phyloP scores from a whole-genome alignment of 75 land plant genomes.

The Pinus tabuliformis region DNA sequence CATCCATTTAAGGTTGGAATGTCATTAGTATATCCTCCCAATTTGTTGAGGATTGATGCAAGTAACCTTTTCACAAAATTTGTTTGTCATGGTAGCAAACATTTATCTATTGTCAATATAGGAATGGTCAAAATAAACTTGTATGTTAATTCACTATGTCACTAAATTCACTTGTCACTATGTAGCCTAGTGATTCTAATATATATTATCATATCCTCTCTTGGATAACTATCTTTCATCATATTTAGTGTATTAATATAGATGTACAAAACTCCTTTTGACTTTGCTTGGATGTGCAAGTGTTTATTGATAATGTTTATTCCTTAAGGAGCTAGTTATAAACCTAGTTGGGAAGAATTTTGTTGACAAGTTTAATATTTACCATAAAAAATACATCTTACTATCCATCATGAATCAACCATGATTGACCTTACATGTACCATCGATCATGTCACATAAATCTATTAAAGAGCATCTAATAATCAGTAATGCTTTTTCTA shows the following conservation, averaged over 20 bases:
- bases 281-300: constrained; percentile 48
- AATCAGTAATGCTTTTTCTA: too few species aligned
- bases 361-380: not conserved
- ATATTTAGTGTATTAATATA: too few species aligned
- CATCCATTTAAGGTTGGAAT: too few species aligned
- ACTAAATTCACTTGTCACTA: not conserved
- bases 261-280: not conserved
- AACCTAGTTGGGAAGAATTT: not conserved
- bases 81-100: not conserved
- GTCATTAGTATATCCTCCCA: too few species aligned
- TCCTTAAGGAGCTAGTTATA: constrained; percentile 75
- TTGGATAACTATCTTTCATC: too few species aligned
- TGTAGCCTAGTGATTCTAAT: too few species aligned
- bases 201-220: too few species aligned
- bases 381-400: not conserved
- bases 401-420: not conserved
- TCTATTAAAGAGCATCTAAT: too few species aligned
- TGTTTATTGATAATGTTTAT: constrained; percentile 97
- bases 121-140: not conserved
- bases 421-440: too few species aligned
- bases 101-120: not conserved
- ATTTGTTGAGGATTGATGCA: not conserved
- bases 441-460: too few species aligned
- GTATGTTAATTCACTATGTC: not conserved
- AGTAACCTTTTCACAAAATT: not conserved